Evolutionary conservation across 257 asterid genomes (phyloP).

Genomic region (Craterostigma plantagineum): DNA sequence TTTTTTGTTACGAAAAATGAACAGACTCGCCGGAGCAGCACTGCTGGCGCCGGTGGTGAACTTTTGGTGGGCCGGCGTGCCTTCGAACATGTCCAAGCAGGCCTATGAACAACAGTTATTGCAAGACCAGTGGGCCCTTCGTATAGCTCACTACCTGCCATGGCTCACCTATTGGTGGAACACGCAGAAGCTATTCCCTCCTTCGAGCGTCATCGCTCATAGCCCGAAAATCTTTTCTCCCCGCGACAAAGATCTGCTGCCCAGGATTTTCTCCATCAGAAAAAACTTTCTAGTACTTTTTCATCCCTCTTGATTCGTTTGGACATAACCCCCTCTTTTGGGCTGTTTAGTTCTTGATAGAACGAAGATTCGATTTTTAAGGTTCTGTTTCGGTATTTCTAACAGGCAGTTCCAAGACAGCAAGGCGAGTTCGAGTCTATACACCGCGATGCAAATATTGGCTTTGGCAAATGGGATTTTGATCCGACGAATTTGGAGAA

Average conservation of each 20-base stretch:
- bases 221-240: slow-evolving; percentile 19
- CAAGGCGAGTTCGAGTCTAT: slow-evolving; percentile 71
- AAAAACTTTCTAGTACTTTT: slow-evolving; percentile 17
- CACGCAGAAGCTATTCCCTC: slow-evolving; percentile 65
- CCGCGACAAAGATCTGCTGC: slow-evolving; percentile 41
- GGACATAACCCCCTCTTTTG: too few relatives aligned
- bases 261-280: slow-evolving; percentile 12
- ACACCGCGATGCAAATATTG: slow-evolving; percentile 46
- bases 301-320: too few relatives aligned
- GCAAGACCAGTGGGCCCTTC: slow-evolving; percentile 69
- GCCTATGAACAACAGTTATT: slow-evolving; percentile 25
- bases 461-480: slow-evolving; percentile 78
- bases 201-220: slow-evolving; percentile 16
- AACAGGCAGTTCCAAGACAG: slow-evolving; percentile 35
- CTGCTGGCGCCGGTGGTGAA: slow-evolving; percentile 61
- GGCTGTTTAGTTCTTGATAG: too few relatives aligned
- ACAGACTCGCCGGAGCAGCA: slow-evolving; percentile 76
- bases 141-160: slow-evolving; percentile 57
- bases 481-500: slow-evolving; percentile 52
- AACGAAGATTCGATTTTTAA: too few relatives aligned
- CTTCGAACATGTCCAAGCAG: slow-evolving; percentile 43
- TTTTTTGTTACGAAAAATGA: too few relatives aligned
- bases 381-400: too few relatives aligned
- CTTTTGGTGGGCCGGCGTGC: slow-evolving; percentile 77
- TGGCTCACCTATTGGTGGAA: slow-evolving; percentile 94